Evolutionary conservation across 2,329 filamentous ascomycete species (phyloP).

Genomic region (Aspergillus eucalypticola): DNA sequence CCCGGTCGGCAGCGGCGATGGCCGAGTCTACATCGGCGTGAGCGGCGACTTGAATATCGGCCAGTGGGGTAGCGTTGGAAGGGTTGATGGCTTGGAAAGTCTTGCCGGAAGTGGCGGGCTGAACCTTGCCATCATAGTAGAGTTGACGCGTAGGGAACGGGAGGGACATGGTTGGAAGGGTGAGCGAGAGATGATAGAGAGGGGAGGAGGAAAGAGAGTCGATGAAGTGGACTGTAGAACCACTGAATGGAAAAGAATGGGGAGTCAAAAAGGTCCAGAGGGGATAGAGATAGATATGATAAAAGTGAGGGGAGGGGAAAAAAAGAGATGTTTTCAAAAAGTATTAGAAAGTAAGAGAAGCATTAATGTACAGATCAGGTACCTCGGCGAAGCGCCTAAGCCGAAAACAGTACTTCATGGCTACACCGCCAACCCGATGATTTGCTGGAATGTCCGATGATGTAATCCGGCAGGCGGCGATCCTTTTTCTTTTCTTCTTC

Average conservation of each 20-base stretch:
- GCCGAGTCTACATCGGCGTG: constrained; percentile 68
- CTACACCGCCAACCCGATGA: constrained; percentile 14
- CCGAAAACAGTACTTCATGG: not conserved
- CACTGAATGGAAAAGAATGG: constrained; percentile 4
- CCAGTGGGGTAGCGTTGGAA: constrained; percentile 67
- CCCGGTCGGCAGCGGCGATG: constrained; percentile 67
- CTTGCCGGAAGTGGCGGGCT: constrained; percentile 59
- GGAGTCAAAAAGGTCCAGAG: not conserved
- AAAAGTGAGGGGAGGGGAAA: not conserved
- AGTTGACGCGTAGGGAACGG: constrained; percentile 61
- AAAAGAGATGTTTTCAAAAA: not conserved
- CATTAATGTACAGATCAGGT: not conserved
- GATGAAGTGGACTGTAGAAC: too few species aligned
- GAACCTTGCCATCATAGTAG: constrained; percentile 72
- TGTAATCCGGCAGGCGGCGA: constrained; percentile 2
- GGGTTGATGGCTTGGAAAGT: constrained; percentile 75
- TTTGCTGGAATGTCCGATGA: constrained; percentile 2
- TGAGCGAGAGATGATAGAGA: constrained; percentile 17
- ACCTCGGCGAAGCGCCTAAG: not conserved
- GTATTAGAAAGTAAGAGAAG: not conserved
- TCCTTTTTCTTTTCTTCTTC: not conserved
- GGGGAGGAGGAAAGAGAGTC: not conserved
- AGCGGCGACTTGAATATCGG: constrained; percentile 71
- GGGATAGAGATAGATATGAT: not conserved
- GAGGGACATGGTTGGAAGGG: constrained; percentile 27